Evolutionary conservation across 1,284 basidiomycete species (phyloP).

Genomic region (Naganishia albida): DNA sequence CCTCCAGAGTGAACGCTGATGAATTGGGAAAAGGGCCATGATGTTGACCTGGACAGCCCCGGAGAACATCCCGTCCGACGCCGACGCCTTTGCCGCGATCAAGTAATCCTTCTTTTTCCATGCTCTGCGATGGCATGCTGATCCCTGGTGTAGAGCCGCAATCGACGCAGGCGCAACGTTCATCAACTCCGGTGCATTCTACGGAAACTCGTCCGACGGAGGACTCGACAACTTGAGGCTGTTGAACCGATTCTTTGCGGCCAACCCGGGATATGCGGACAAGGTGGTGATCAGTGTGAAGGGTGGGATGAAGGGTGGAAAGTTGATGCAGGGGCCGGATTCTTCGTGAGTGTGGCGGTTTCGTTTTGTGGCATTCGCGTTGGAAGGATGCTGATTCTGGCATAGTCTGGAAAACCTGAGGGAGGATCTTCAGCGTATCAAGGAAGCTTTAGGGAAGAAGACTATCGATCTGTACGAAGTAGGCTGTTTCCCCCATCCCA

Average conservation of each 20-base stretch:
- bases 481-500: not conserved
- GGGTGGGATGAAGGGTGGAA: constrained; percentile 52
- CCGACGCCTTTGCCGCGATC: constrained; percentile 64
- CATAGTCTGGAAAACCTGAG: constrained; percentile 55
- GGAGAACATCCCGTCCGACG: constrained; percentile 56
- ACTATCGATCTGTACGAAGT: constrained; percentile 57
- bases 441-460: constrained; percentile 55
- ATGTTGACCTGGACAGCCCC: constrained; percentile 59
- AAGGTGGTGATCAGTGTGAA: constrained; percentile 60
- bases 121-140: not conserved
- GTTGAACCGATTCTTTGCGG: constrained; percentile 49
- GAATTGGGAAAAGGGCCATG: constrained; percentile 59
- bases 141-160: constrained; percentile 48
- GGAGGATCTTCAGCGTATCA: constrained; percentile 53
- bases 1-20: not conserved
- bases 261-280: constrained; percentile 61
- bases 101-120: constrained; percentile 49
- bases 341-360: constrained; percentile 19
- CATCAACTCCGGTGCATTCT: constrained; percentile 51
- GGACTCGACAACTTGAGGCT: constrained; percentile 48
- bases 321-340: constrained; percentile 34
- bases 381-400: not conserved
- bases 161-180: constrained; percentile 60
- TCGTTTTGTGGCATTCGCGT: too few relatives aligned
- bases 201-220: constrained; percentile 42